These are phyloP conservation scores for Malus orientalis DNA, from an alignment of 306 rosid species.

Conservation along the genomic window DNA sequence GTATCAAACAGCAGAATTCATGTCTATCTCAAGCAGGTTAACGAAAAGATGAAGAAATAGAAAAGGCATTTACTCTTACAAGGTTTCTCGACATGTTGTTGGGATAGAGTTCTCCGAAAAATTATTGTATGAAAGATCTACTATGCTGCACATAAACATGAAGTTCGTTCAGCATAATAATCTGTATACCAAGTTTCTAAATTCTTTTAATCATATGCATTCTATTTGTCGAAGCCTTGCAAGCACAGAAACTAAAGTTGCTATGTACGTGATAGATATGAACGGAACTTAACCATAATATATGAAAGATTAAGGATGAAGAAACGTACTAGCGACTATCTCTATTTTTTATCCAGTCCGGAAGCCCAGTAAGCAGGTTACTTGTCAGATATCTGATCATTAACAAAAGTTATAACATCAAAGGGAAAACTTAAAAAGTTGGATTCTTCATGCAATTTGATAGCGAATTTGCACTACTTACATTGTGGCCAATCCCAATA, in stretches of 20 bases:
- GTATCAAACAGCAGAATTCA: too few relatives aligned
- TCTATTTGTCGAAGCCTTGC: background rate
- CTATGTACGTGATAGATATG: background rate
- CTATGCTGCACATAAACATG: constrained; percentile 1
- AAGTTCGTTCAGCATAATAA: background rate
- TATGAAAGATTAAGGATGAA: background rate
- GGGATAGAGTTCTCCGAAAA: constrained; percentile 1
- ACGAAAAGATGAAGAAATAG: background rate
- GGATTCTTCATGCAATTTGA: too few relatives aligned
- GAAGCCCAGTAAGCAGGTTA: constrained; percentile 17
- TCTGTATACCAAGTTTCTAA: background rate
- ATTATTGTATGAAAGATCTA: constrained; percentile 13
- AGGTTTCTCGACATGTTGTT: constrained; percentile 2
- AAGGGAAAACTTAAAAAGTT: background rate
- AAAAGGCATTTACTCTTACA: background rate
- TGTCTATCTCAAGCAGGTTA: background rate
- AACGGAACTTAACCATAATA: background rate
- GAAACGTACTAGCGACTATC: constrained; percentile 18
- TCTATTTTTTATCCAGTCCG: constrained; percentile 17
- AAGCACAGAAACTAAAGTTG: background rate
- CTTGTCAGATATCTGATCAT: constrained; percentile 20
- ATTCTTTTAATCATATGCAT: background rate
- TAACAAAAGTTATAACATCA: background rate
- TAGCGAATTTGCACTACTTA: background rate
- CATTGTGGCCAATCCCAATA: constrained; percentile 3